Percentiles rank a stretch among this genome's conserved stretches.
Conservation (phyloP, 1,139 yeast species). For the Saccharomyces hybrid region DNA sequence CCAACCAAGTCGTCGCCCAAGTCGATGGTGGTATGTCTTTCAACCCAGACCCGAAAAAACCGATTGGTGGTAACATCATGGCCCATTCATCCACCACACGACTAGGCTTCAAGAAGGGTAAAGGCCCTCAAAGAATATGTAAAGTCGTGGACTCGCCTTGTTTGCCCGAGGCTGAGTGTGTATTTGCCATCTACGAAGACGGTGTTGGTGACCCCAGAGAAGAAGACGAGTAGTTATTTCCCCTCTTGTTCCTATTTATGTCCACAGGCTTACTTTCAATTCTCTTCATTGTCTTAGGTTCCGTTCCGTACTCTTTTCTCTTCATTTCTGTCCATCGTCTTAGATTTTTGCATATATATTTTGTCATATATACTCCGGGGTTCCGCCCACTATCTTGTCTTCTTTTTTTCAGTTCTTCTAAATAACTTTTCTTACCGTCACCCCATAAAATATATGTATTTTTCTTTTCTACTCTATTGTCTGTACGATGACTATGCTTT, state of each 20-base stretch:
- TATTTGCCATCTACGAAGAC: conserved; percentile 92
- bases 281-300: neutral
- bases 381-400: neutral
- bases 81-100: conserved; percentile 97
- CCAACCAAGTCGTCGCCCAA: conserved; percentile 97
- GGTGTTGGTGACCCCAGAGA: conserved; percentile 94
- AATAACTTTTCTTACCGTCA: neutral
- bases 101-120: conserved; percentile 80
- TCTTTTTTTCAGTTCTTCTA: neutral
- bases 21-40: conserved; percentile 88
- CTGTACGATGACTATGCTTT: neutral
- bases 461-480: neutral
- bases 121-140: conserved; percentile 87
- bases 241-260: neutral
- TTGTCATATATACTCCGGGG: neutral
- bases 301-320: neutral
- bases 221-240: conserved; percentile 43
- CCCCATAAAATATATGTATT: neutral
- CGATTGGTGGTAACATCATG: conserved; percentile 96
- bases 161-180: conserved; percentile 89
- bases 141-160: conserved; percentile 90
- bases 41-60: conserved; percentile 96
- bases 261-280: neutral
- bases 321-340: neutral
- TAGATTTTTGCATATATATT: neutral